These are phyloP conservation scores for Boletus sp. DNA, from an alignment of 768 basidiomycete genomes.

Conservation along the genomic window DNA sequence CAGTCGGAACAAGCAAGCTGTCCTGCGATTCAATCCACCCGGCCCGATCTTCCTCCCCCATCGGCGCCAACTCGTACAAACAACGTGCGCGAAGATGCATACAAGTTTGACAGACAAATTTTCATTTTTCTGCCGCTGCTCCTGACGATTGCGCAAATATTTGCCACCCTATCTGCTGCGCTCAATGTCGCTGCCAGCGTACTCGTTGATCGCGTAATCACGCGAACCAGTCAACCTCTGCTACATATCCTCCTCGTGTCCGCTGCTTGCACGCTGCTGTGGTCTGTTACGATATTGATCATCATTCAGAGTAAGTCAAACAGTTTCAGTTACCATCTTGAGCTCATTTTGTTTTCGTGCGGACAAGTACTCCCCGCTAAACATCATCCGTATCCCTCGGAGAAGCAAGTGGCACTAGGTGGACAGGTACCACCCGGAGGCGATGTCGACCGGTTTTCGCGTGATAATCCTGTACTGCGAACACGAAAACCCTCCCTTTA, in stretches of 20 bases:
- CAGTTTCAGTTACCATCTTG: background rate
- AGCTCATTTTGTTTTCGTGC: background rate
- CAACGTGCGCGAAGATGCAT: background rate
- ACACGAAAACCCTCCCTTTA: constrained; percentile 20
- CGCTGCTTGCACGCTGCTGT: constrained; percentile 21
- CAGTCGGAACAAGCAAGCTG: background rate
- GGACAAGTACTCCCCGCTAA: constrained; percentile 21
- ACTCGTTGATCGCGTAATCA: background rate
- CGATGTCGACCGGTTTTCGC: background rate
- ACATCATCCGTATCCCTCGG: constrained; percentile 6
- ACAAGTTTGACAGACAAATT: background rate
- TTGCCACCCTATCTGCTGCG: constrained; percentile 24
- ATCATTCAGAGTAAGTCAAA: constrained; percentile 24
- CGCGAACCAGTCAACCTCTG: background rate
- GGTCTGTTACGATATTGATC: constrained; percentile 20
- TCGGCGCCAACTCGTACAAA: background rate
- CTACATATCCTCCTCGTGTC: constrained; percentile 17
- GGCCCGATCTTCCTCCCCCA: constrained; percentile 1
- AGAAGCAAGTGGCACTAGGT: background rate
- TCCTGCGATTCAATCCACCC: background rate
- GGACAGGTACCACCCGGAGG: background rate
- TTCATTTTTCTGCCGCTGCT: constrained; percentile 5
- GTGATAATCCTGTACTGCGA: constrained; percentile 1
- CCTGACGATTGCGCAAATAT: constrained; percentile 19
- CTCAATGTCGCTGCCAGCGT: constrained; percentile 16